Base-by-base conservation (phyloP, 805 yeast species). In the Yarrowia porcina region DNA sequence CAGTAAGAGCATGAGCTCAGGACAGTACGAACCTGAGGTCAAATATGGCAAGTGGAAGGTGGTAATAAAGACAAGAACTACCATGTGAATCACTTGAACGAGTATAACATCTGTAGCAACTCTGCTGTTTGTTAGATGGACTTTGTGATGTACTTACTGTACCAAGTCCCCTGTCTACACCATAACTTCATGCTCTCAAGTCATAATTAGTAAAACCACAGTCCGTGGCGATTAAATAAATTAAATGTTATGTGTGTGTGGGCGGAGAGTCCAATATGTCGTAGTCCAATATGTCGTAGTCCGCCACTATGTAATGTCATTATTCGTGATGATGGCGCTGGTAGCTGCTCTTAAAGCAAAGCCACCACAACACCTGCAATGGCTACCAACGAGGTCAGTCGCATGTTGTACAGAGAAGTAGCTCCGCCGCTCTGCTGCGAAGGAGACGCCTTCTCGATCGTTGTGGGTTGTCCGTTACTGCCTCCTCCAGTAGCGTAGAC, bases 211-310 rank as follows among this genome's bases (percentile, higher is more conserved):
- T 38, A 9, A 3, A 21, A 17, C 45, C 35, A 27, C 23, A 23
- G 50, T 32, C 50, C 50, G 30, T 18, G 50, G 50, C 11, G 50
- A 28, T 44, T 44, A 44, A 44, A 44, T 44, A 44, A 44, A 44
- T 44, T 44, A 44, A 44, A 44, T 44, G 50, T 44, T 5, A 42
- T 44, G 23, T 23, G 18, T n/a, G n/a, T n/a, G n/a, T n/a, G n/a
- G n/a, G n/a, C n/a, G 44, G 10, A 21, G 10, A 11, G 44, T 39
- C 49, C 49, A 23, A 12, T 39, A 23, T 20, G 30, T 44, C 11
- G 27, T 28, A 27, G 50, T 41, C 49, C 49, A 23, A 12, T 39
- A 23, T 20, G 30, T 44, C 11, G 27, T 28, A 27, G 50, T 41
- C n/a, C n/a, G n/a, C n/a, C n/a, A n/a, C n/a, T n/a, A n/a, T n/a